A percentile compares a stretch with the other conserved stretches of the same genome.
Conservation (phyloP, 768 basidiomycete genomes). For the Candolleomyces aberdarensis region DNA sequence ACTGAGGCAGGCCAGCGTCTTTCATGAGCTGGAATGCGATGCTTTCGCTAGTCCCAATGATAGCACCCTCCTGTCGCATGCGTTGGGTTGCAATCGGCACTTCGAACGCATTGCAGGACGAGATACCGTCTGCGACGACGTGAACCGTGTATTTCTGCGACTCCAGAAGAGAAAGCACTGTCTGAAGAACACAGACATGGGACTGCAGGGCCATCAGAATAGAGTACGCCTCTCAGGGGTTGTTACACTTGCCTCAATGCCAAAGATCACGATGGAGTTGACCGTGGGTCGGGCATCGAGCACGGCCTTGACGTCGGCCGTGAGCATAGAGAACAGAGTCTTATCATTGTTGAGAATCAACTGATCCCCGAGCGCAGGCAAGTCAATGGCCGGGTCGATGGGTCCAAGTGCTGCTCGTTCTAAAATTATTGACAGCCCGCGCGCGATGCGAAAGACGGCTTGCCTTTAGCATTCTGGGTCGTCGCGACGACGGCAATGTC, state of each 20-base stretch:
- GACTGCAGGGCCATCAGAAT: conserved; percentile 45
- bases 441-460: not conserved
- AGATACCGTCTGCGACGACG: conserved; percentile 82
- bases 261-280: conserved; percentile 70
- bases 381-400: conserved; percentile 61
- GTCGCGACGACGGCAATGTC: conserved; percentile 75
- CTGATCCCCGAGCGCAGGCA: conserved; percentile 50
- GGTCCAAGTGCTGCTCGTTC: conserved; percentile 56
- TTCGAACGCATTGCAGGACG: conserved; percentile 78
- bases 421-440: conserved; percentile 3
- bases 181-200: conserved; percentile 88
- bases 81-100: conserved; percentile 69
- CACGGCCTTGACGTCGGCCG: conserved; percentile 55
- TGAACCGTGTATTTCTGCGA: conserved; percentile 46
- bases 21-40: conserved; percentile 71
- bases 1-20: conserved; percentile 59
- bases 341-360: conserved; percentile 69
- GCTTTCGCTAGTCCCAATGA: conserved; percentile 80
- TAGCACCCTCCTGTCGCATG: conserved; percentile 70
- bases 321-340: conserved; percentile 83
- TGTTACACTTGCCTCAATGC: conserved; percentile 69
- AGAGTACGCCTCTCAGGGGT: not conserved
- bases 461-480: conserved; percentile 82
- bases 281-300: conserved; percentile 47
- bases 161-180: conserved; percentile 63